These are phyloP conservation scores for Dictyostelium gargantuum DNA, from an alignment of 208 protist genomes.

Conservation along the genomic window DNA sequence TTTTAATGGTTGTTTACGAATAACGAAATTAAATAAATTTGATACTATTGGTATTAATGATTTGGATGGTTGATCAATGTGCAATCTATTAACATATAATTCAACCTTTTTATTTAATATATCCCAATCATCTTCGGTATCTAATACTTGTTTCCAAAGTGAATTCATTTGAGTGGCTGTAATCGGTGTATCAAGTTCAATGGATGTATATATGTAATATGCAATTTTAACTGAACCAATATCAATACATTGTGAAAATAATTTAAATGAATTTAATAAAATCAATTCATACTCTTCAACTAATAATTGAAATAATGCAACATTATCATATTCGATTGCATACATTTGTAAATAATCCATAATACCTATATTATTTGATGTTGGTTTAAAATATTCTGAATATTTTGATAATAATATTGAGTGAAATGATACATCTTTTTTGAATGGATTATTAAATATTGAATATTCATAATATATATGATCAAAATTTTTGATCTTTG, in stretches of 20 bases:
- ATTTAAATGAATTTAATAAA: not conserved
- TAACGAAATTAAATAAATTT: not conserved
- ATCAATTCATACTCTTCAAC: not conserved
- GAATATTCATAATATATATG: not conserved
- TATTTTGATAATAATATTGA: not conserved
- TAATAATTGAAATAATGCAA: not conserved
- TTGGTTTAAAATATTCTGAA: not conserved
- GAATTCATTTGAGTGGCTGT: not conserved
- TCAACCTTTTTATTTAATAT: not conserved
- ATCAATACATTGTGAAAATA: not conserved
- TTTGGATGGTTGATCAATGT: no score
- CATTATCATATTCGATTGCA: not conserved
- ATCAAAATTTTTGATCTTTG: no score
- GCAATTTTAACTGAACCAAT: not conserved
- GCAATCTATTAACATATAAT: not conserved
- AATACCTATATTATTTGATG: not conserved
- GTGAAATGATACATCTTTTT: not conserved
- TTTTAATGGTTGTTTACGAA: not conserved
- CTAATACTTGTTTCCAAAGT: not conserved
- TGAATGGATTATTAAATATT: not conserved
- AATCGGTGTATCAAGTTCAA: no score
- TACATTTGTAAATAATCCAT: not conserved
- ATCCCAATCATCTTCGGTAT: not conserved
- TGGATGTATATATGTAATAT: not conserved
- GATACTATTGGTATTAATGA: not conserved